Conservation (phyloP, 495 filamentous ascomycete genomes). For the Xylaria flabelliformis region DNA sequence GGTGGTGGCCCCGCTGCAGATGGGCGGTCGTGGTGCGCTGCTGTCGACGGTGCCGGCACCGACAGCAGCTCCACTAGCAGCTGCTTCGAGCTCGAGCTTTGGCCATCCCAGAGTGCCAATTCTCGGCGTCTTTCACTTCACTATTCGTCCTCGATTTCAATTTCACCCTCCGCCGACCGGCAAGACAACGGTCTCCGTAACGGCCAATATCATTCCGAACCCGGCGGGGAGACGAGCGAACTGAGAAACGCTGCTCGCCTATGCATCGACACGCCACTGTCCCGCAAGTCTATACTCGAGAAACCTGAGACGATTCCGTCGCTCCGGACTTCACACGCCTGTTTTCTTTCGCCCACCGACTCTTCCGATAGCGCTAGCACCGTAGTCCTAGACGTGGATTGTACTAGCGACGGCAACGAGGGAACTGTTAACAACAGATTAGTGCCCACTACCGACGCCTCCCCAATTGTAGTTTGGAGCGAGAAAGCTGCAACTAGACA, state of each 20-base stretch:
- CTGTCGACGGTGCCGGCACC: conserved; percentile 27
- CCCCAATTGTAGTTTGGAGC: not conserved
- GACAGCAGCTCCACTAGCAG: conserved; percentile 1
- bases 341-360: conserved; percentile 16
- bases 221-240: not conserved
- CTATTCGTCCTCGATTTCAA: not conserved
- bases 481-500: not conserved
- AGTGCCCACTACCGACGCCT: too few relatives aligned
- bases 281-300: not conserved
- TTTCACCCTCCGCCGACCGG: conserved; percentile 1
- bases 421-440: not conserved
- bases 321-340: not conserved
- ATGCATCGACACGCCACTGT: not conserved
- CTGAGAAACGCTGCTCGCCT: not conserved
- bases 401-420: not conserved
- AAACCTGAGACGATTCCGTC: not conserved
- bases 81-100: conserved; percentile 31
- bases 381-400: not conserved
- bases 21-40: conserved; percentile 3
- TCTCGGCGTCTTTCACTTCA: conserved; percentile 5
- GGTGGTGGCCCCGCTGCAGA: conserved; percentile 3
- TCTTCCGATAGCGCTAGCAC: conserved; percentile 19
- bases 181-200: not conserved
- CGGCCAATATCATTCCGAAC: not conserved
- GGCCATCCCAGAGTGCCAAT: conserved; percentile 12